phyloP scores from a whole-genome alignment of 2,329 filamentous ascomycete species.

The Botryotinia globosa region DNA sequence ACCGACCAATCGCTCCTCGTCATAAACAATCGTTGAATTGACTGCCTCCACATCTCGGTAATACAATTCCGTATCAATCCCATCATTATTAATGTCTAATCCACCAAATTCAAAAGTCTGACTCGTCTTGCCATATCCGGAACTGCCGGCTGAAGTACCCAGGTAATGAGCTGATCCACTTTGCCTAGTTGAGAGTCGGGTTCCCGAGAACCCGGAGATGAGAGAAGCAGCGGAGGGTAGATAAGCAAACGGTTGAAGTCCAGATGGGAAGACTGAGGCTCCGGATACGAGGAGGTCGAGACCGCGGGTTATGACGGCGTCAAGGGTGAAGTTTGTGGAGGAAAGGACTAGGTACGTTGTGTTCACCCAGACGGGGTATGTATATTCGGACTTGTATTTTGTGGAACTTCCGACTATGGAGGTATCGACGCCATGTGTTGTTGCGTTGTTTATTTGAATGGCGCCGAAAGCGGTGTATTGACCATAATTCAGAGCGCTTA shows the following conservation, averaged over 20 bases:
- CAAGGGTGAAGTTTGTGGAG: slow-evolving; percentile 48
- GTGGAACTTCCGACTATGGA: slow-evolving; percentile 37
- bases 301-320: slow-evolving; percentile 48
- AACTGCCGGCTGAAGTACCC: slow-evolving; percentile 46
- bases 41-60: slow-evolving; percentile 52
- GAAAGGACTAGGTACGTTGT: slow-evolving; percentile 46
- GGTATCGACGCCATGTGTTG: slow-evolving; percentile 49
- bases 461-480: slow-evolving; percentile 53
- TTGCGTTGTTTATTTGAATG: slow-evolving; percentile 51
- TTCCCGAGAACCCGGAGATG: slow-evolving; percentile 39
- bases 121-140: slow-evolving; percentile 53
- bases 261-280: slow-evolving; percentile 55
- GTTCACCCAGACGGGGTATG: slow-evolving; percentile 60
- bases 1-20: slow-evolving; percentile 45
- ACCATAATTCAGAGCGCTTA: slow-evolving; percentile 56
- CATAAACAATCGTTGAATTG: slow-evolving; percentile 52
- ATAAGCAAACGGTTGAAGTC: slow-evolving; percentile 54
- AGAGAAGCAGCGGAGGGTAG: slow-evolving; percentile 31
- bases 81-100: slow-evolving; percentile 39
- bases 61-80: slow-evolving; percentile 44
- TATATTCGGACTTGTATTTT: slow-evolving; percentile 44
- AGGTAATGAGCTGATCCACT: slow-evolving; percentile 57
- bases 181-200: slow-evolving; percentile 50
- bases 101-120: slow-evolving; percentile 54
- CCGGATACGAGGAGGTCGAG: slow-evolving; percentile 48